Evolutionary conservation across 2,329 filamentous ascomycete genomes (phyloP), one percentile per base, ranked within the genome.

Genomic region (Nectriaceae sp.): DNA sequence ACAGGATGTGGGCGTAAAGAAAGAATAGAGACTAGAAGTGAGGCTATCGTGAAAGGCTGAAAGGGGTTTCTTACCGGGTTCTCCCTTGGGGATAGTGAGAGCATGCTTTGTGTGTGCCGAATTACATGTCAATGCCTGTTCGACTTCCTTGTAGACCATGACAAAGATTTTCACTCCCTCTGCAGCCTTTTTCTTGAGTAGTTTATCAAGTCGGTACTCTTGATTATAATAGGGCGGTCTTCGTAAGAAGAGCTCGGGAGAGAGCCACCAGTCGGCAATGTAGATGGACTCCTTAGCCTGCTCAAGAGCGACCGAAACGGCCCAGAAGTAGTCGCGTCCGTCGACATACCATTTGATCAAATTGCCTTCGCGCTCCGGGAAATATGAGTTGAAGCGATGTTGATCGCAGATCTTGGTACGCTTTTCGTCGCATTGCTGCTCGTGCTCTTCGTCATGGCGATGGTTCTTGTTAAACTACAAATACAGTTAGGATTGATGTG

Each of bases 321-420:
- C 83, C 86, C 91, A 96, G 68, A 94, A 95, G 70, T 99, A 99
- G 71, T 97, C 89, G 52, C 91, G 80, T 3, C 91, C 94, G 66
- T 97, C 94, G 11, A 97, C 90, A 70, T 97, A 97, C 92, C 93
- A 99, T 74, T 97, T 97, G 66, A 94, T 78, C 49, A 88, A 78
- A 68, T 97, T 97, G 21, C 86, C 88, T 11, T 93, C 85, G 37
- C 87, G 84, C 66, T 93, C 87, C 0, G 93, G 93, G 31, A 95
- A 95, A 71, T 89, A 99, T 4, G 90, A 96, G n/a, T 88, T 69
- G 74, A 91, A 97, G 36, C 93, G 85, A 65, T 97, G 85, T 13
- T 82, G 78, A 49, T 93, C 82, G 56, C 80, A 78, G 42, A 94
- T 87, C 15, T 73, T 78, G 18, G 78, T 81, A 49, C 94, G 83